A percentile compares a stretch with the other conserved stretches of the same genome.
Conservation (phyloP, 2,329 filamentous ascomycete species). For the Kalmusia sp. region DNA sequence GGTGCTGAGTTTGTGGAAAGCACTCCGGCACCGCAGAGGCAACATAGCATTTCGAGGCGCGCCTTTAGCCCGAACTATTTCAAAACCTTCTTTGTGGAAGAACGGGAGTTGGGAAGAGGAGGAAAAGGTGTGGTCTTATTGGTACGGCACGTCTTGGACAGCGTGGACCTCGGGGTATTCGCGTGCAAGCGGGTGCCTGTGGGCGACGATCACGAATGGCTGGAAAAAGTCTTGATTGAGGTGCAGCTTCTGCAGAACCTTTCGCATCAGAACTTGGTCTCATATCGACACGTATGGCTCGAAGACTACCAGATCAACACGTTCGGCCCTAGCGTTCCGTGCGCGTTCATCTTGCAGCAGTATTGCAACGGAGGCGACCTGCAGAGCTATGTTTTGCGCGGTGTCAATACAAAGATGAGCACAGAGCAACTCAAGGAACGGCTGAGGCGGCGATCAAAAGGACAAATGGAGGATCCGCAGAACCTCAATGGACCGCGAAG, state of each 20-base stretch:
- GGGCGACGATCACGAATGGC: constrained; percentile 89
- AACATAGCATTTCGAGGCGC: constrained; percentile 78
- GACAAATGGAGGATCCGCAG: constrained; percentile 69
- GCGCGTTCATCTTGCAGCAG: constrained; percentile 95
- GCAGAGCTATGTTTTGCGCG: constrained; percentile 82
- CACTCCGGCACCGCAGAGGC: constrained; percentile 47
- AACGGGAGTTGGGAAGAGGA: constrained; percentile 83
- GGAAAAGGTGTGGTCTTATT: constrained; percentile 94
- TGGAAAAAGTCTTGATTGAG: constrained; percentile 92
- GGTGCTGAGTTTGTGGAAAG: constrained; percentile 58
- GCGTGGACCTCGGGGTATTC: constrained; percentile 86
- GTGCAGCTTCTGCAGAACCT: constrained; percentile 91
- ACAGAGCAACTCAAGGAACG: constrained; percentile 90
- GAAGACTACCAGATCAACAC: constrained; percentile 83
- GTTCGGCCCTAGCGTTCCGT: constrained; percentile 91
- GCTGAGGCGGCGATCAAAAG: constrained; percentile 81
- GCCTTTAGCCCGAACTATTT: constrained; percentile 96
- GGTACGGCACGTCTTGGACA: constrained; percentile 91
- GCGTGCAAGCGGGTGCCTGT: constrained; percentile 98
- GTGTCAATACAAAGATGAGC: constrained; percentile 66
- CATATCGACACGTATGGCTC: constrained; percentile 96
- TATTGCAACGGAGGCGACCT: constrained; percentile 96
- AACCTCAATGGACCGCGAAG: constrained; percentile 61
- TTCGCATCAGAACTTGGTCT: constrained; percentile 93
- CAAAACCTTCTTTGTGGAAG: constrained; percentile 88